Conservation (phyloP, 2,329 filamentous ascomycete genomes). For the Pseudogymnoascus sp. region DNA sequence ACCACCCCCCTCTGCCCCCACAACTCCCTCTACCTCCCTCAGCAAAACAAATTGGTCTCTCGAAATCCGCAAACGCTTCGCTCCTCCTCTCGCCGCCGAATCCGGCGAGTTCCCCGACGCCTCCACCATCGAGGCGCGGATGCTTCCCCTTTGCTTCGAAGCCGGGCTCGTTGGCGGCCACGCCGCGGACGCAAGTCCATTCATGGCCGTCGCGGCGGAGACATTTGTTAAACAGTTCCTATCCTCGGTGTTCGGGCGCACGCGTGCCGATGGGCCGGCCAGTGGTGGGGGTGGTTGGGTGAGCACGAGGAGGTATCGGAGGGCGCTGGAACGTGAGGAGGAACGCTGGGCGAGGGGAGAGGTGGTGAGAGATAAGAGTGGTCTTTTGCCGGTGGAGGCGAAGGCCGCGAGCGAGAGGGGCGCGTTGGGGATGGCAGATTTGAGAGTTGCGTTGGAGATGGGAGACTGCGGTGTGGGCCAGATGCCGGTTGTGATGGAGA, state of each 20-base stretch:
- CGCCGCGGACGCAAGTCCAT: slow-evolving; percentile 49
- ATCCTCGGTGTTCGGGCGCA: slow-evolving; percentile 54
- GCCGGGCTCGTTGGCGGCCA: slow-evolving; percentile 53
- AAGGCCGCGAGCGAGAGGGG: slow-evolving; percentile 65
- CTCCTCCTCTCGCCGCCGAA: slow-evolving; percentile 55
- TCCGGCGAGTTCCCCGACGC: slow-evolving; percentile 62
- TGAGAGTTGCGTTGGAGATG: slow-evolving; percentile 67
- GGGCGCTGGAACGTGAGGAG: slow-evolving; percentile 69
- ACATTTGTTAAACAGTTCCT: slow-evolving; percentile 60
- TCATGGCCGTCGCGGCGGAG: slow-evolving; percentile 58
- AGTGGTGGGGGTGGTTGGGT: slow-evolving; percentile 61
- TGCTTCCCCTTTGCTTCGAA: slow-evolving; percentile 62
- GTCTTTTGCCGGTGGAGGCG: slow-evolving; percentile 71
- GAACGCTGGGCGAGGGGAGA: slow-evolving; percentile 64
- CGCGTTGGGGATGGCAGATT: slow-evolving; percentile 67
- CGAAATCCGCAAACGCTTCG: slow-evolving; percentile 58
- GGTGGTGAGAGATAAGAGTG: slow-evolving; percentile 63
- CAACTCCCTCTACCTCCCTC: not conserved
- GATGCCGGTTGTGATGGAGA: slow-evolving; percentile 66
- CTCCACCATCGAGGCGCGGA: slow-evolving; percentile 53
- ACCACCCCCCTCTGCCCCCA: not conserved
- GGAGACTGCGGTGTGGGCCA: slow-evolving; percentile 67
- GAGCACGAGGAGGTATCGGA: slow-evolving; percentile 69
- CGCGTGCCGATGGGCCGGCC: slow-evolving; percentile 55
- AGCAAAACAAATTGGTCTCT: slow-evolving; percentile 48